These are phyloP conservation scores for Harringtonia aguacate DNA, from an alignment of 2,329 filamentous ascomycete genomes.

Conservation along the genomic window DNA sequence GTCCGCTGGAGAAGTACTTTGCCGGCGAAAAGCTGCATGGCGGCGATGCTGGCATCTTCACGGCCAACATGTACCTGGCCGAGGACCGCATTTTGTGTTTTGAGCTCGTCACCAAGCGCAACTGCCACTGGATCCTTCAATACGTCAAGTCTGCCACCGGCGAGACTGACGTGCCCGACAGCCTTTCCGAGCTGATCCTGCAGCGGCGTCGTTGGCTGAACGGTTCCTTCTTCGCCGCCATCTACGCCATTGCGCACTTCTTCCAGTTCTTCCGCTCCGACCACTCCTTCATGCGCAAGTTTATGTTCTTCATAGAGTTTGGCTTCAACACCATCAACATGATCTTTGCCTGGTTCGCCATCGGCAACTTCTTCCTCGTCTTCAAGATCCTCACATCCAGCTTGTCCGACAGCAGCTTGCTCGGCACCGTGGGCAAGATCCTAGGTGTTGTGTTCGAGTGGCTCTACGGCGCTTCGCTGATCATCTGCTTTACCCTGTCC, in stretches of 20 bases:
- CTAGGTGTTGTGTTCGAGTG: conserved; percentile 89
- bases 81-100: conserved; percentile 99
- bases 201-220: conserved; percentile 97
- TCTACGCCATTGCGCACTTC: conserved; percentile 91
- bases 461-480: conserved; percentile 83
- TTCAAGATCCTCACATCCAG: conserved; percentile 94
- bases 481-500: conserved; percentile 90
- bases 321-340: conserved; percentile 91
- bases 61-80: conserved; percentile 97
- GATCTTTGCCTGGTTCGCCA: conserved; percentile 97
- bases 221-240: conserved; percentile 93
- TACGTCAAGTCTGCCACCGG: conserved; percentile 97
- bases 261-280: conserved; percentile 92
- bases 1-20: conserved; percentile 94
- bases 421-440: conserved; percentile 68
- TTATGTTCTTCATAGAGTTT: conserved; percentile 88
- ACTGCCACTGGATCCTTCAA: conserved; percentile 93
- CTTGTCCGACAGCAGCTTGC: conserved; percentile 55
- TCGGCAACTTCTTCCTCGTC: conserved; percentile 98
- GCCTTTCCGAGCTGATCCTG: conserved; percentile 87
- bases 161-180: conserved; percentile 93
- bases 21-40: conserved; percentile 93
- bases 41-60: conserved; percentile 89
- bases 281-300: conserved; percentile 77
- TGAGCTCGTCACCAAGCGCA: conserved; percentile 93